Base-by-base conservation (phyloP, 768 basidiomycete genomes). In the Mycena indigotica region DNA sequence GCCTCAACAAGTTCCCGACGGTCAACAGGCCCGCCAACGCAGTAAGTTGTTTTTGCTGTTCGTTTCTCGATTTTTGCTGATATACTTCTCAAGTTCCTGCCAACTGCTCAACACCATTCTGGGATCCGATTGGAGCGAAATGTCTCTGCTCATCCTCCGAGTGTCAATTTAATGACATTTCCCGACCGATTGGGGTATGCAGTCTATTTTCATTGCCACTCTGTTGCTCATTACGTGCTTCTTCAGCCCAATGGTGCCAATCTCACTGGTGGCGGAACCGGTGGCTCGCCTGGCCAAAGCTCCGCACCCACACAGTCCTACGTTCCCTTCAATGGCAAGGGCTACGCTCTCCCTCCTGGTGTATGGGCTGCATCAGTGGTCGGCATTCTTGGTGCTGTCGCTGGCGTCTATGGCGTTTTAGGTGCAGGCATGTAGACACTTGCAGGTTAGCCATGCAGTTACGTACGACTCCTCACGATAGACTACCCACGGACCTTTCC, bases 91-190 rank as follows among this genome's bases (percentile, higher is more conserved):
- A 5, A 88, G 87, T 90, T 2, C 83, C 88, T 23, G 56, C 77
- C 21, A 88, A 88, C 72, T 91, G 89, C 70, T 86, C 86, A 3
- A 91, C 88, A 10, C 79, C 86, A 3, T 92, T 88, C 79, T 91
- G 88, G 88, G 89, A 92, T 69, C 91, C 91, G 2, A 79, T 91
- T 50, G 75, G 62, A 25, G 85, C 83, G 63, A 72, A 76, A 32
- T 92, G 91, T 62, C 72, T 86, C 51, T 92, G 89, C 72, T 79
- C 72, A 0, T 78, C 80, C 2, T 61, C 57, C 50, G 73, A 71
- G 2, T 92, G 91, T 69, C 73, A 77, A 1, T 92, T 91, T 70
- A 69, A 70, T 3, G 90, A 93, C 65, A 70, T 77, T 40, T 81
- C 86, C 19, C 75, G 86, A 39, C 79, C 86, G 4, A 85, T 89